Base-by-base conservation (phyloP, 495 filamentous ascomycete species). In the Pyrenula massariospora region DNA sequence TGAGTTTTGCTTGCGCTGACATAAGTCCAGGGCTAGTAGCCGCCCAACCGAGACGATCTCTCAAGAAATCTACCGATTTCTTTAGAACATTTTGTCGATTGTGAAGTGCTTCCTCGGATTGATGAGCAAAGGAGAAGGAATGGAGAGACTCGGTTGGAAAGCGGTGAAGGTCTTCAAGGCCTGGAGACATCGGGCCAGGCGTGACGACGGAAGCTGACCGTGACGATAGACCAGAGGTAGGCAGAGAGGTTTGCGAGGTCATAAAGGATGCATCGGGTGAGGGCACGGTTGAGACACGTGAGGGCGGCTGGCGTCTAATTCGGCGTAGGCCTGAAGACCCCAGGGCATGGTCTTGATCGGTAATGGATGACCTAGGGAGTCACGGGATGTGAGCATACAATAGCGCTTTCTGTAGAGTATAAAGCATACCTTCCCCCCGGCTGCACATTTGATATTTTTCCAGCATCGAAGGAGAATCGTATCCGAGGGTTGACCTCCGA, bases 101-200 rank as follows among this genome's bases (percentile, higher is more conserved):
- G 63, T 95, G 87, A 24, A 97, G 79, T 50, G 86, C 75, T 62
- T 96, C 91, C 64, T 95, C 92, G 3, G 91, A 91, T 68, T 95
- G 92, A 57, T 96, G 89, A 2, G 94, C 89, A 68, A 99, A 99
- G 25, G 94, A 97, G 72, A 99, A 99, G 0, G 94, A 97, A 66
- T 99, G 93, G 57, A 99, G 70, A 0, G 93, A 99, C 68, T 99
- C 93, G 62, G 88, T 87, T 1, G 94, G 92, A 65, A 97, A 99
- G 50, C 91, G 82, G 50, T 83, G 82, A 25, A 99, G 81, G 63
- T 97, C 93, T 77, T 97, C 93, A 62, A 85, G 74, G 58, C 91
- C 86, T 50, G 80, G 81, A 21, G 83, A 64, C 11, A 73, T 73
- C 42, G 88, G 86, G 50, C 85, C 91, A 56, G 78, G 65, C 15